Percentiles rank a stretch among this genome's conserved stretches.
Evolutionary conservation across 495 filamentous ascomycete genomes (phyloP).

Genomic region (Annulohypoxylon moriforme): DNA sequence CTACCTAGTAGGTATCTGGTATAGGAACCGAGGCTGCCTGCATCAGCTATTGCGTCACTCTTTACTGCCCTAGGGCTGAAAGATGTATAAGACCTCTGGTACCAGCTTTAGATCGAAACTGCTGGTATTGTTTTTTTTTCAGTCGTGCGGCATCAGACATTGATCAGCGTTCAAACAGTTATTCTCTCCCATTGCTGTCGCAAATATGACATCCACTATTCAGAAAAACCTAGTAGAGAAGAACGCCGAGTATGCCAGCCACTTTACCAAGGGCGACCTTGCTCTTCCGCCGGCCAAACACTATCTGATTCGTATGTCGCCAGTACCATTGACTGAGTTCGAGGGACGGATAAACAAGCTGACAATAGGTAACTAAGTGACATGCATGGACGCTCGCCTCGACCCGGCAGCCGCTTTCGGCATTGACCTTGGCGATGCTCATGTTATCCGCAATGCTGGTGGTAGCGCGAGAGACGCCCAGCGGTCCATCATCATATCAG

Average conservation of each 20-base stretch:
- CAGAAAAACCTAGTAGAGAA: slow-evolving; percentile 66
- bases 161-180: not conserved
- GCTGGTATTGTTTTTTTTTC: not conserved
- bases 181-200: not conserved
- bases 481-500: slow-evolving; percentile 79
- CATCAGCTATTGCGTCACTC: slow-evolving; percentile 22
- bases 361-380: slow-evolving; percentile 52
- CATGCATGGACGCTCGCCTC: slow-evolving; percentile 89
- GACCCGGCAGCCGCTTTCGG: slow-evolving; percentile 77
- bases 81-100: slow-evolving; percentile 18
- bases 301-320: slow-evolving; percentile 63
- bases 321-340: slow-evolving; percentile 1
- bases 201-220: slow-evolving; percentile 49
- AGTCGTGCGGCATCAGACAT: not conserved
- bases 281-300: slow-evolving; percentile 79
- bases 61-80: not conserved
- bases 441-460: slow-evolving; percentile 85
- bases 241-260: slow-evolving; percentile 70
- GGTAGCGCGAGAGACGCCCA: slow-evolving; percentile 74
- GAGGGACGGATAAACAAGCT: slow-evolving; percentile 13
- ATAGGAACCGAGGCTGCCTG: not conserved
- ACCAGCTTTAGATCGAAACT: not conserved
- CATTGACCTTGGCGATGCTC: slow-evolving; percentile 80
- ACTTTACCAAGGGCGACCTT: slow-evolving; percentile 72
- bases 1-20: too few species aligned